Conservation (phyloP, 2,329 filamentous ascomycete species). For the Fonsecaea nubica region DNA sequence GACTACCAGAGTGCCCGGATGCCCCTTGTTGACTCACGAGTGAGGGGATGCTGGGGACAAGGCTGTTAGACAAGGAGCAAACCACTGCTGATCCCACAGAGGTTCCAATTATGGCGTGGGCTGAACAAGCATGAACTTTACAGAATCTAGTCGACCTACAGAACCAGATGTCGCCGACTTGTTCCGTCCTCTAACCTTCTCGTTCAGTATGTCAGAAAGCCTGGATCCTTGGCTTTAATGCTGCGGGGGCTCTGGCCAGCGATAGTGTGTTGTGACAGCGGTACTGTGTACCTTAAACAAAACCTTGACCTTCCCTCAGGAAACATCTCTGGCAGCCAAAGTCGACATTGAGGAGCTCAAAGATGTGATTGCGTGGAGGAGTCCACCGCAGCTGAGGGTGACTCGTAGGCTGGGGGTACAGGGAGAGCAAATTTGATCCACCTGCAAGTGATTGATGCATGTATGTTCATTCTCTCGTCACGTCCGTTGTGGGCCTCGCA, state of each 20-base stretch:
- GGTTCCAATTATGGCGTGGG: background rate
- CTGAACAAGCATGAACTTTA: background rate
- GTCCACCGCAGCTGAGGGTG: background rate
- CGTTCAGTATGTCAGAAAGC: background rate
- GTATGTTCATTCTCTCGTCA: background rate
- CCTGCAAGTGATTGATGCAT: constrained; percentile 3
- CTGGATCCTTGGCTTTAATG: constrained; percentile 11
- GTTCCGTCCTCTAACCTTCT: background rate
- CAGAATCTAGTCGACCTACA: background rate
- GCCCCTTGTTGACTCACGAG: background rate
- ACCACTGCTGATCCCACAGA: background rate
- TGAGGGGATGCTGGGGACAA: background rate
- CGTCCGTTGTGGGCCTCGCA: constrained; percentile 4
- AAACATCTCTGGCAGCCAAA: background rate
- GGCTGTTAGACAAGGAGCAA: background rate
- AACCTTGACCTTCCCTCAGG: background rate
- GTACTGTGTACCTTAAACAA: background rate
- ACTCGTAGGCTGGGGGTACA: background rate
- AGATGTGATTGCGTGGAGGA: constrained; percentile 8
- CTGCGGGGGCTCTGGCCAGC: background rate
- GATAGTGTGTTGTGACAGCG: constrained; percentile 2
- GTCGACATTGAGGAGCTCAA: constrained; percentile 1
- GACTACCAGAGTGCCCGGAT: background rate
- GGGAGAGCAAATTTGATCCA: background rate
- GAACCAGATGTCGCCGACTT: constrained; percentile 7